Evolutionary conservation across 2,329 filamentous ascomycete genomes (phyloP), one percentile per base, ranked within the genome.

Genomic region (Aspergillus fumigatiaffinis): DNA sequence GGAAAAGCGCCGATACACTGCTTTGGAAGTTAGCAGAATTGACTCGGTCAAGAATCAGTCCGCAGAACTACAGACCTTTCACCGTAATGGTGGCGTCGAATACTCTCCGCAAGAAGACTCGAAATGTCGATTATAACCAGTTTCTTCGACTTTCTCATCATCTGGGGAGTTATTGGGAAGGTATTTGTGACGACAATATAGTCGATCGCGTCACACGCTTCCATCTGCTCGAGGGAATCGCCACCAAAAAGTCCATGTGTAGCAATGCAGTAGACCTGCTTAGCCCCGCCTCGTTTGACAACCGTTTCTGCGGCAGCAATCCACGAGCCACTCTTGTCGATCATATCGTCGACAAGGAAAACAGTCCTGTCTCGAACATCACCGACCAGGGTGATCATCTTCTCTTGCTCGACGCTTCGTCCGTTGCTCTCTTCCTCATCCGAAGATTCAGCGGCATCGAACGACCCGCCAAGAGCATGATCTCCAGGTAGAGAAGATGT

Each of bases 331-430:
- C 92, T 87, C 78, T 96, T 97, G 78, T 99, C 94, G 69, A 99
- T 97, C 90, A 99, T 97, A 73, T 99, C 94, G 73, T 99, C 94
- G 51, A 99, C 90, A 60, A 99, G 92, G 71, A 99, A 89, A 54
- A 97, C 94, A 0, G 91, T 88, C 57, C 91, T 86, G 71, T 91
- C 87, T 70, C 87, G 89, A 59, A 99, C 94, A 68, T 97, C 91
- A 59, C 94, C 94, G 14, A 99, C 94, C n/a, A 99, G 82, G 0
- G 94, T 99, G 67, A 99, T 95, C 80, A 93, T 96, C 70, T 92
- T 92, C 77, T 99, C 94, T 23, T 93, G 81, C 59, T 88, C 87
- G 10, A 88, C 86, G 64, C 93, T 87, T 66, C 88, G 57, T 12
- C 54, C 63, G 21, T 64, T 58, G 44, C 69, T 72, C 14, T 62